phyloP scores from a whole-genome alignment of 2,329 filamentous ascomycete species.

The Sodiomyces alkalinus region DNA sequence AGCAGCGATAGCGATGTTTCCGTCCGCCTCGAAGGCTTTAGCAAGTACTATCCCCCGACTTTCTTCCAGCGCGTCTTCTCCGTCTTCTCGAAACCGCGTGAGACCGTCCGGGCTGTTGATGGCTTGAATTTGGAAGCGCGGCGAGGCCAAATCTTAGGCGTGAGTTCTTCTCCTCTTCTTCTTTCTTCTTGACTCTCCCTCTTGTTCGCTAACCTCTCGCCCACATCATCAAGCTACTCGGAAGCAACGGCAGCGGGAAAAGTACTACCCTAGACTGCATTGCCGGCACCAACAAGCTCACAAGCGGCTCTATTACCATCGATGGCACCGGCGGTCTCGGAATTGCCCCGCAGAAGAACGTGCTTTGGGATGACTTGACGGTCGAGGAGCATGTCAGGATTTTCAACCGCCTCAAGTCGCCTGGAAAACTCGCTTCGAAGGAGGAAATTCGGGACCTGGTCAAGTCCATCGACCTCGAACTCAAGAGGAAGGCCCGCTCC shows the following conservation, averaged over 20 bases:
- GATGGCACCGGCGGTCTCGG: slow-evolving; percentile 59
- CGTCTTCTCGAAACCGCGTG: slow-evolving; percentile 30
- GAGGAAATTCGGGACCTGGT: slow-evolving; percentile 31
- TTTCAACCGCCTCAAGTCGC: slow-evolving; percentile 54
- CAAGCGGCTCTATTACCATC: slow-evolving; percentile 50
- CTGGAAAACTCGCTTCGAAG: slow-evolving; percentile 26
- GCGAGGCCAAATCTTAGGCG: slow-evolving; percentile 71
- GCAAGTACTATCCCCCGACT: slow-evolving; percentile 61
- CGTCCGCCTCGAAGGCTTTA: slow-evolving; percentile 57
- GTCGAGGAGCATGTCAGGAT: slow-evolving; percentile 56
- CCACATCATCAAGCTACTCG: no score
- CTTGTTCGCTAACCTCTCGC: no score
- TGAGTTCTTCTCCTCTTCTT: no score
- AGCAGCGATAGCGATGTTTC: slow-evolving; percentile 31
- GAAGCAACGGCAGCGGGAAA: slow-evolving; percentile 61
- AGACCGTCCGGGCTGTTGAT: slow-evolving; percentile 66
- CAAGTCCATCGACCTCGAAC: slow-evolving; percentile 45
- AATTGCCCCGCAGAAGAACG: slow-evolving; percentile 61
- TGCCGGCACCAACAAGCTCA: slow-evolving; percentile 19
- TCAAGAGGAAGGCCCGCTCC: slow-evolving; percentile 45
- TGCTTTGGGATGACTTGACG: slow-evolving; percentile 59
- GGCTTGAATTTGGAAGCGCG: slow-evolving; percentile 55
- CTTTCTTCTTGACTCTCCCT: no score
- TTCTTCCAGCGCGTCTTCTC: slow-evolving; percentile 39
- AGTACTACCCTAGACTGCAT: slow-evolving; percentile 39